Conservation (phyloP, 352 stramenopile genomes). For the Pythium phragmitis region DNA sequence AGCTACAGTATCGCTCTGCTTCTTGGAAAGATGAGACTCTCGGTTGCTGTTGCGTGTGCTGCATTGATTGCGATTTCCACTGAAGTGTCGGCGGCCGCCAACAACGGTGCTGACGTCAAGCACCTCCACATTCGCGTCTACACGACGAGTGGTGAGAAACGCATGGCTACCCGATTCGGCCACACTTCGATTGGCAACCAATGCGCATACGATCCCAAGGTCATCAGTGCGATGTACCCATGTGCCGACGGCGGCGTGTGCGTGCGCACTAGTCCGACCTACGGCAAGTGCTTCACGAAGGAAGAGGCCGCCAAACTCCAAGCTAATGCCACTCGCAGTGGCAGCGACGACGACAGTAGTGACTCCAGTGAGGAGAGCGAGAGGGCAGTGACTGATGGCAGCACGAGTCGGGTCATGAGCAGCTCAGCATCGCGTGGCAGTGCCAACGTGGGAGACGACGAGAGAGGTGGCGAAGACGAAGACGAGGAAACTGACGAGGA, state of each 20-base stretch:
- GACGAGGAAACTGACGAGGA: constrained; percentile 5
- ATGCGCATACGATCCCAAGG: constrained; percentile 56
- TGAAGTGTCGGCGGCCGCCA: no score
- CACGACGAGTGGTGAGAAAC: no score
- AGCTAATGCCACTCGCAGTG: neutral
- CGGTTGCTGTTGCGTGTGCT: no score
- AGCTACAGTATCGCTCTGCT: no score
- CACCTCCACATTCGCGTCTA: no score
- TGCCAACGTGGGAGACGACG: neutral
- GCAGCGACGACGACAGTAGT: neutral
- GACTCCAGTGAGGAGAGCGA: neutral
- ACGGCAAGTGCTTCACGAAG: constrained; percentile 44
- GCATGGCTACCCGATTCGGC: neutral
- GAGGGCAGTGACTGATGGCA: neutral
- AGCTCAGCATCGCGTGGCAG: neutral
- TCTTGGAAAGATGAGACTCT: no score
- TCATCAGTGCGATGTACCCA: constrained; percentile 53
- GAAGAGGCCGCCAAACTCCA: constrained; percentile 9
- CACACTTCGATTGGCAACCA: constrained; percentile 33
- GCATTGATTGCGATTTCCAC: no score
- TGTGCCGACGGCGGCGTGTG: constrained; percentile 45
- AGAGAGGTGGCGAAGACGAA: neutral
- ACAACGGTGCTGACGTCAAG: no score
- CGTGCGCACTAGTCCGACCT: constrained; percentile 54
- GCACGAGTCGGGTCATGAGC: neutral